Conservation (phyloP, 139 green algal species). For the Picochlorum sp. region DNA sequence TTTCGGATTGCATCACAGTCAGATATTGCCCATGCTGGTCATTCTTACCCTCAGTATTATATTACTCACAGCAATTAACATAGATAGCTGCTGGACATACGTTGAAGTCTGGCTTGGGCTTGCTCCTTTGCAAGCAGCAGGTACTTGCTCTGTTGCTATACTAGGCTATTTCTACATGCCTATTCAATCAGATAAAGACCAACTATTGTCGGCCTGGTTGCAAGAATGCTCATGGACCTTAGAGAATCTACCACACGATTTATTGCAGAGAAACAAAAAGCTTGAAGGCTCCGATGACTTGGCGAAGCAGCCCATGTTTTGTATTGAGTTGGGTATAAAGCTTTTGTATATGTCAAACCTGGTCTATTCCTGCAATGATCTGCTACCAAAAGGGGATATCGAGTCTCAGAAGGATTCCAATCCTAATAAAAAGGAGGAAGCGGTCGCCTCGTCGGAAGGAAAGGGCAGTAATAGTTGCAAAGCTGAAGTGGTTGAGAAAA, state of each 20-base stretch:
- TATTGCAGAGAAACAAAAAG: neutral
- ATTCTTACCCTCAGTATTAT: neutral
- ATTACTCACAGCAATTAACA: conserved; percentile 3
- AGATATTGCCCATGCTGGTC: neutral
- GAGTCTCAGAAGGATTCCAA: too few relatives aligned
- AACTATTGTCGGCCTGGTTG: conserved; percentile 11
- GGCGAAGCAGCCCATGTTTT: conserved; percentile 43
- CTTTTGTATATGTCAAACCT: conserved; percentile 40
- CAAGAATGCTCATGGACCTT: conserved; percentile 41
- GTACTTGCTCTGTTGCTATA: neutral
- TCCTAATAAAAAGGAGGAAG: neutral
- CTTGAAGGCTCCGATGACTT: neutral
- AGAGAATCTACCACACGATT: neutral
- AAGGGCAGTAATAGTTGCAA: neutral
- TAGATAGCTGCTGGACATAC: conserved; percentile 13
- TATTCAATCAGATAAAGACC: neutral
- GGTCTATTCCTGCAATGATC: conserved; percentile 27
- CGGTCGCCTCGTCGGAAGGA: neutral
- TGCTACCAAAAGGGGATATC: too few relatives aligned
- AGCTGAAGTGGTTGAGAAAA: neutral
- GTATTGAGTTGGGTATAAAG: conserved; percentile 48
- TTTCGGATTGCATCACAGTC: neutral
- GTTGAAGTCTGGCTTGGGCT: conserved; percentile 1
- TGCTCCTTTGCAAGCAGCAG: conserved; percentile 1
- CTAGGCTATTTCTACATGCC: conserved; percentile 11